Conservation (phyloP, 495 filamentous ascomycete genomes). For the Talaromyces trachyspermus region DNA sequence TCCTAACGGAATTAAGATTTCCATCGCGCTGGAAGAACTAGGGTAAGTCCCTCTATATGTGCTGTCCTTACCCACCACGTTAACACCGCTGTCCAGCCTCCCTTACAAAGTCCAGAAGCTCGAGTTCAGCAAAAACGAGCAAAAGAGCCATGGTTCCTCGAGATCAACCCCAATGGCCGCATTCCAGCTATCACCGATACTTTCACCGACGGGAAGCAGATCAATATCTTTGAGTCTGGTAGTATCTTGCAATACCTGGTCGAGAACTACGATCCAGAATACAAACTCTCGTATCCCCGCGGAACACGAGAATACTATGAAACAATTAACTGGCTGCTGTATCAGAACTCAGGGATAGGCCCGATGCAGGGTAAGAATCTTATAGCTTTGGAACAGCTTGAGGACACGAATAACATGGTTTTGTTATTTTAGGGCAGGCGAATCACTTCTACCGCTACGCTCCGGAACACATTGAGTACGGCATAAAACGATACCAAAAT, state of each 20-base stretch:
- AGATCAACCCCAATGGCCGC: conserved; percentile 90
- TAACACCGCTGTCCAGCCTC: conserved; percentile 22
- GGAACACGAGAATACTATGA: conserved; percentile 73
- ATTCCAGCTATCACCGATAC: conserved; percentile 88
- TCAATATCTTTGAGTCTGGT: conserved; percentile 77
- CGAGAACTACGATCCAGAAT: conserved; percentile 68
- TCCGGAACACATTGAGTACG: conserved; percentile 81
- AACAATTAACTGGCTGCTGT: conserved; percentile 70
- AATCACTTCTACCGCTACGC: conserved; percentile 89
- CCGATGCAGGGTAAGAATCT: conserved; percentile 67
- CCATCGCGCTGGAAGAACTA: conserved; percentile 85
- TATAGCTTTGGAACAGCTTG: neutral
- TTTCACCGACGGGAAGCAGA: conserved; percentile 60
- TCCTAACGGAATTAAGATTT: conserved; percentile 65
- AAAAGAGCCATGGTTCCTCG: conserved; percentile 88
- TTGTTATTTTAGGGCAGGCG: conserved; percentile 43
- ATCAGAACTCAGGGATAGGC: conserved; percentile 70
- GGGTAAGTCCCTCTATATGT: conserved; percentile 34
- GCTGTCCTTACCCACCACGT: too few relatives aligned
- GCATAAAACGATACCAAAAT: conserved; percentile 71
- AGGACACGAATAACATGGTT: neutral
- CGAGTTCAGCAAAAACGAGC: conserved; percentile 61
- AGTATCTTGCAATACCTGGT: conserved; percentile 83
- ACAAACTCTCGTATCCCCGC: conserved; percentile 76
- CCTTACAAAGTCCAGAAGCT: conserved; percentile 63